phyloP scores from a whole-genome alignment of 2,329 filamentous ascomycete species.

The Thyridium curvatum region DNA sequence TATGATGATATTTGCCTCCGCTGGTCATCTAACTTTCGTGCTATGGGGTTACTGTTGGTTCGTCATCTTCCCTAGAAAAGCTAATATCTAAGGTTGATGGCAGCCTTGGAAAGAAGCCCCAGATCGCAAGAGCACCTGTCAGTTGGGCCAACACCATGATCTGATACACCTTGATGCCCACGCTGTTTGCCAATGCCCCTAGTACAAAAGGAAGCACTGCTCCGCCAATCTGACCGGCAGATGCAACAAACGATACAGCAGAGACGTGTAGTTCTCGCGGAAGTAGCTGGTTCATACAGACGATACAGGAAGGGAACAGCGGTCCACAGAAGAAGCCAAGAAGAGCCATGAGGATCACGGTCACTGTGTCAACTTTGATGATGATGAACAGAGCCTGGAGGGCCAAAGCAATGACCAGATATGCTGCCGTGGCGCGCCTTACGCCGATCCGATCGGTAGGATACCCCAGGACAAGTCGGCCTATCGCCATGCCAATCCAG shows the following conservation, averaged over 20 bases:
- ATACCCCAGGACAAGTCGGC: conserved; percentile 23
- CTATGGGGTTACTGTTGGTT: too few species aligned
- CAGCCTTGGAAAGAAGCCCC: conserved; percentile 6
- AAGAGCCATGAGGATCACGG: conserved; percentile 62
- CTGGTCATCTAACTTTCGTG: too few species aligned
- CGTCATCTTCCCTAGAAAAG: too few species aligned
- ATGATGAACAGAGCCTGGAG: conserved; percentile 75
- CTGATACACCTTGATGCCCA: conserved; percentile 30
- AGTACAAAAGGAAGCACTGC: conserved; percentile 34
- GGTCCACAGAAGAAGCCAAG: conserved; percentile 78
- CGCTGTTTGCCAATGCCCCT: conserved; percentile 28
- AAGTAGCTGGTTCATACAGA: conserved; percentile 26
- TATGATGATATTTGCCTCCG: too few species aligned
- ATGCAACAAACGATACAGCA: conserved; percentile 35
- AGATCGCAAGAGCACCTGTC: conserved; percentile 8
- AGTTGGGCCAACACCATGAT: conserved; percentile 17
- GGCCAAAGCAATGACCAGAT: conserved; percentile 57
- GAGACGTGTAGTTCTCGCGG: conserved; percentile 31
- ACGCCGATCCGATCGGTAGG: conserved; percentile 23
- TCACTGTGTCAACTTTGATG: conserved; percentile 70
- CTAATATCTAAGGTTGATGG: too few species aligned
- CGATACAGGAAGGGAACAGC: conserved; percentile 49
- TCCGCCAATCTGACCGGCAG: conserved; percentile 35
- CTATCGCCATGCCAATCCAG: conserved; percentile 36
- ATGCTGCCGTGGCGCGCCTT: conserved; percentile 28